Evolutionary conservation across 371 early-diverging fungal genomes (phyloP).

Genomic region (Aphelidium insulamus): DNA sequence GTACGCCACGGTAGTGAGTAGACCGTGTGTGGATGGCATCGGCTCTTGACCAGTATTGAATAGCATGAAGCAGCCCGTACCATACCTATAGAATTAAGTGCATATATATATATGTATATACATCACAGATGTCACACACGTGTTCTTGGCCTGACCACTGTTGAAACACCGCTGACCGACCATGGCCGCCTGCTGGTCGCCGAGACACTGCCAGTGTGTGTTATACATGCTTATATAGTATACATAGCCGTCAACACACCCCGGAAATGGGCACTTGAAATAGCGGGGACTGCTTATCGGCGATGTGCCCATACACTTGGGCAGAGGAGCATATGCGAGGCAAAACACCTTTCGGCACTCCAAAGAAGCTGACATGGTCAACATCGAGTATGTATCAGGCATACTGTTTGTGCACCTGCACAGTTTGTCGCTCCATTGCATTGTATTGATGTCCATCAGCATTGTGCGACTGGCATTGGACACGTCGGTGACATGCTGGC

Average conservation of each 20-base stretch:
- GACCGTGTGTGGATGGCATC: constrained; percentile 53
- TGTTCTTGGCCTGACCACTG: constrained; percentile 77
- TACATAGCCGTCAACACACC: constrained; percentile 8
- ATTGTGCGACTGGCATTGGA: constrained; percentile 88
- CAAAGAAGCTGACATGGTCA: constrained; percentile 30
- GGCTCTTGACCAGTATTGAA: constrained; percentile 73
- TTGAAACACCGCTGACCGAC: constrained; percentile 84
- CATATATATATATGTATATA: background rate
- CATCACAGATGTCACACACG: too few relatives aligned
- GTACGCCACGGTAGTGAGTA: constrained; percentile 79
- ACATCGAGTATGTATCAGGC: background rate
- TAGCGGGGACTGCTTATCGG: constrained; percentile 24
- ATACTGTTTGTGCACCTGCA: constrained; percentile 30
- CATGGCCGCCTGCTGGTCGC: constrained; percentile 92
- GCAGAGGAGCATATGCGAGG: constrained; percentile 72
- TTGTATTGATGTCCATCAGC: constrained; percentile 67
- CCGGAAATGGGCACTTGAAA: constrained; percentile 50
- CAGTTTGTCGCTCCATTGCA: constrained; percentile 56
- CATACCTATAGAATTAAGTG: constrained; percentile 29
- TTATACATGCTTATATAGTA: constrained; percentile 6
- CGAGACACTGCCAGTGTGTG: constrained; percentile 42
- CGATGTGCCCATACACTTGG: constrained; percentile 47
- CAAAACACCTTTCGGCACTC: constrained; percentile 27
- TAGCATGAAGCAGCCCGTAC: constrained; percentile 87
- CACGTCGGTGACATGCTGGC: constrained; percentile 67